These are phyloP conservation scores for Aspergillus taichungensis DNA, from an alignment of 495 filamentous ascomycete genomes.

Conservation along the genomic window DNA sequence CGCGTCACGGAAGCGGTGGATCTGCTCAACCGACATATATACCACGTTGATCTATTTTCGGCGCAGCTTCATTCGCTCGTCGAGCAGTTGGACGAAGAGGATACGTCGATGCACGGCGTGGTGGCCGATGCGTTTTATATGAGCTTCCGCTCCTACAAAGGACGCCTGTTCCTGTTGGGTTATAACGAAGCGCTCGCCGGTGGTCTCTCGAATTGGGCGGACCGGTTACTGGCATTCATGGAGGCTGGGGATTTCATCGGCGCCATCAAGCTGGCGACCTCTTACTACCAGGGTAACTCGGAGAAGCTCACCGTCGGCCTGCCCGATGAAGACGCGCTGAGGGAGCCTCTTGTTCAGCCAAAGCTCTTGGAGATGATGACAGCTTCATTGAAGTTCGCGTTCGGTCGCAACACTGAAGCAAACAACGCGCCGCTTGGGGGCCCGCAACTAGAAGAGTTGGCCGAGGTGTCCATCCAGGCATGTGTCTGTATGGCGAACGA, in stretches of 20 bases:
- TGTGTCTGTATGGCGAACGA: conserved; percentile 65
- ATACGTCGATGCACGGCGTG: conserved; percentile 85
- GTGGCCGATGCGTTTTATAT: conserved; percentile 97
- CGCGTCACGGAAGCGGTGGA: conserved; percentile 91
- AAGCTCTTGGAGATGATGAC: conserved; percentile 90
- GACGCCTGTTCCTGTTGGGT: conserved; percentile 82
- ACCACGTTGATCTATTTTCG: conserved; percentile 82
- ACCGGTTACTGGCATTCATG: conserved; percentile 90
- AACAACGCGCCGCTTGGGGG: conserved; percentile 40
- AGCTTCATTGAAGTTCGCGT: conserved; percentile 85
- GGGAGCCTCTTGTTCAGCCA: conserved; percentile 78
- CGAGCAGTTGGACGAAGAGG: conserved; percentile 80
- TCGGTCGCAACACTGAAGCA: conserved; percentile 50
- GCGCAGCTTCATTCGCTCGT: conserved; percentile 74
- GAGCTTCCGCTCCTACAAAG: conserved; percentile 94
- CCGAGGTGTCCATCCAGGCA: conserved; percentile 71
- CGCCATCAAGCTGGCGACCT: conserved; percentile 81
- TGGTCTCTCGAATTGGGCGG: conserved; percentile 95
- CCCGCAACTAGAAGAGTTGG: conserved; percentile 64
- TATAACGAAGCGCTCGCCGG: conserved; percentile 86
- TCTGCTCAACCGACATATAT: conserved; percentile 83
- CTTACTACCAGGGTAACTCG: conserved; percentile 80
- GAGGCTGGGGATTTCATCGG: conserved; percentile 88
- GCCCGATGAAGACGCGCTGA: conserved; percentile 67
- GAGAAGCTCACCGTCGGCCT: conserved; percentile 90